These are phyloP conservation scores for Deinandra increscens DNA, from an alignment of 129 eudicot genomes.

Conservation along the genomic window DNA sequence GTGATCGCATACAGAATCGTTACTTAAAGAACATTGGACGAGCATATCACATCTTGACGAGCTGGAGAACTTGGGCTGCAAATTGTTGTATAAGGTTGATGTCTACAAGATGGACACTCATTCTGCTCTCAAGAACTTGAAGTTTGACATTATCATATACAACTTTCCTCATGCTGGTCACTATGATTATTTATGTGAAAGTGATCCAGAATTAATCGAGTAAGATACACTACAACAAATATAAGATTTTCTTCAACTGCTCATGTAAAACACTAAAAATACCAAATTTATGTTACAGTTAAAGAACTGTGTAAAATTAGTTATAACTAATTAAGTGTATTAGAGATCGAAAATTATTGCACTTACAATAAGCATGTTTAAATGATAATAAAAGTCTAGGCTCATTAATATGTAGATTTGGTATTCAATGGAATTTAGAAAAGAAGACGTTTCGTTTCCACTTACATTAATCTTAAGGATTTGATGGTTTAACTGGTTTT, in stretches of 20 bases:
- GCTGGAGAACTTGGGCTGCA: slow-evolving; percentile 33
- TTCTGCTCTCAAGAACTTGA: slow-evolving; percentile 23
- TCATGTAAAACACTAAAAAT: neutral
- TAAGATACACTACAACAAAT: neutral
- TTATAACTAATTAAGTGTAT: neutral
- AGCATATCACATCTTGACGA: slow-evolving; percentile 27
- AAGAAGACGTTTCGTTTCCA: too few relatives aligned
- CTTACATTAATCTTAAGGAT: neutral
- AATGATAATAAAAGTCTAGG: neutral
- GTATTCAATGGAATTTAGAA: too few relatives aligned
- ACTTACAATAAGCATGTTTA: neutral
- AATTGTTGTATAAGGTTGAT: slow-evolving; percentile 38
- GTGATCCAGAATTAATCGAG: slow-evolving; percentile 20
- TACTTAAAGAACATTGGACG: slow-evolving; percentile 14
- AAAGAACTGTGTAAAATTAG: neutral
- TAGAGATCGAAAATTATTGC: neutral
- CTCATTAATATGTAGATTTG: neutral
- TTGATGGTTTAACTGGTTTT: neutral
- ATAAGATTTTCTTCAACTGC: neutral
- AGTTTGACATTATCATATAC: slow-evolving; percentile 37
- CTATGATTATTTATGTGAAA: slow-evolving; percentile 18
- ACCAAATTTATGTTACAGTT: neutral
- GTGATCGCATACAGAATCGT: slow-evolving; percentile 14
- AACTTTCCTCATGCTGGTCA: slow-evolving; percentile 54
- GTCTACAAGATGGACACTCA: slow-evolving; percentile 37